Evolutionary conservation across 495 filamentous ascomycete species (phyloP).

Genomic region (Astrocystis sublimbata): DNA sequence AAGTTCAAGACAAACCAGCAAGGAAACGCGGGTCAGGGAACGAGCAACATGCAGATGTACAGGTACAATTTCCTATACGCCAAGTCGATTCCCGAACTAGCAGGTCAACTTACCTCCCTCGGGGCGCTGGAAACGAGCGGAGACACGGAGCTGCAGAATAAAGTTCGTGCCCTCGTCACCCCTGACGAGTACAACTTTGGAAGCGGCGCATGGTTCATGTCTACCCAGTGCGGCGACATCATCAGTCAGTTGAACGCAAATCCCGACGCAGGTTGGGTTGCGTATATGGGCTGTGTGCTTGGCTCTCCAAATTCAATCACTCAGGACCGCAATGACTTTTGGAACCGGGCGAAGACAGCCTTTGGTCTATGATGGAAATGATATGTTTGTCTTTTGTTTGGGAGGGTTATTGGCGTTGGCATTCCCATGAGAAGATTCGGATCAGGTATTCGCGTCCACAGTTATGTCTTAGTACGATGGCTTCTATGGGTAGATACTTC

Average conservation of each 20-base stretch:
- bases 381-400: background rate
- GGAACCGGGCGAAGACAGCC: slow-evolving; percentile 50
- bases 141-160: slow-evolving; percentile 37
- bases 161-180: slow-evolving; percentile 59
- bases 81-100: slow-evolving; percentile 52
- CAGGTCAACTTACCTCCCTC: slow-evolving; percentile 38
- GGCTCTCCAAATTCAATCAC: too few relatives aligned
- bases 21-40: slow-evolving; percentile 66
- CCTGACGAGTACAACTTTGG: slow-evolving; percentile 68
- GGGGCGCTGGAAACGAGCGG: slow-evolving; percentile 1
- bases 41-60: slow-evolving; percentile 74
- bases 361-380: slow-evolving; percentile 35
- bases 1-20: slow-evolving; percentile 67
- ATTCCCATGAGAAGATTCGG: background rate
- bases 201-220: slow-evolving; percentile 73
- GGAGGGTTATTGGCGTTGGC: background rate
- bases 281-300: slow-evolving; percentile 70
- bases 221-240: slow-evolving; percentile 59
- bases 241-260: slow-evolving; percentile 49
- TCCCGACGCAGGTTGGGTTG: slow-evolving; percentile 56
- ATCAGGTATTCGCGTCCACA: background rate
- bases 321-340: slow-evolving; percentile 55
- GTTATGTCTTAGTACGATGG: background rate
- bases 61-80: slow-evolving; percentile 65
- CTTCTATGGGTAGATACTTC: too few relatives aligned